Conservation (phyloP, 108 stramenopile genomes). For the Bacterosira constricta region DNA sequence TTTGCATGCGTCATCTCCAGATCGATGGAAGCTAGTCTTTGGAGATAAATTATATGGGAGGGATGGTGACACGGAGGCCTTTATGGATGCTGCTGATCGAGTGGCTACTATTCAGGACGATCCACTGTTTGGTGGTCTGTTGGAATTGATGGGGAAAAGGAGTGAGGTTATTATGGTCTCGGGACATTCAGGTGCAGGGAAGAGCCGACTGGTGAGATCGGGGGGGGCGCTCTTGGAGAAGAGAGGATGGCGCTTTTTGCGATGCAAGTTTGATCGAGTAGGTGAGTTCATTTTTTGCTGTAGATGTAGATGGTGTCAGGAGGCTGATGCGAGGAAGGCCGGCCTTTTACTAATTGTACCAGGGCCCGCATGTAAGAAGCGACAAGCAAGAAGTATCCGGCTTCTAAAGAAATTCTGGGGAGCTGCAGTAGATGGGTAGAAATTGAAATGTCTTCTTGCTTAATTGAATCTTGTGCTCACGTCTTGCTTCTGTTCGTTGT, state of each 20-base stretch:
- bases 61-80: constrained; percentile 5
- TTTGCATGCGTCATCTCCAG: constrained; percentile 10
- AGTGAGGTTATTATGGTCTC: constrained; percentile 17
- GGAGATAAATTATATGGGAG: constrained; percentile 24
- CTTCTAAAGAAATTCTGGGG: no score
- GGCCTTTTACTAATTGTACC: no score
- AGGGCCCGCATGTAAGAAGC: no score
- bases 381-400: no score
- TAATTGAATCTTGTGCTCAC: neutral
- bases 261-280: constrained; percentile 39
- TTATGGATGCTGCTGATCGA: constrained; percentile 9
- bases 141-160: neutral
- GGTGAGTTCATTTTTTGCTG: neutral
- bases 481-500: neutral
- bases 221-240: neutral
- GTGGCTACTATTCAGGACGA: neutral
- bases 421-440: no score
- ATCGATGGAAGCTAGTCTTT: constrained; percentile 17
- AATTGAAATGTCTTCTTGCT: no score
- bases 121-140: constrained; percentile 1
- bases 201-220: constrained; percentile 19
- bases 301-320: no score
- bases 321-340: no score
- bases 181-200: constrained; percentile 22
- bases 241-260: constrained; percentile 30